Evolutionary conservation across 2,329 filamentous ascomycete species (phyloP).

Genomic region (Macrophomina pseudophaseolina): DNA sequence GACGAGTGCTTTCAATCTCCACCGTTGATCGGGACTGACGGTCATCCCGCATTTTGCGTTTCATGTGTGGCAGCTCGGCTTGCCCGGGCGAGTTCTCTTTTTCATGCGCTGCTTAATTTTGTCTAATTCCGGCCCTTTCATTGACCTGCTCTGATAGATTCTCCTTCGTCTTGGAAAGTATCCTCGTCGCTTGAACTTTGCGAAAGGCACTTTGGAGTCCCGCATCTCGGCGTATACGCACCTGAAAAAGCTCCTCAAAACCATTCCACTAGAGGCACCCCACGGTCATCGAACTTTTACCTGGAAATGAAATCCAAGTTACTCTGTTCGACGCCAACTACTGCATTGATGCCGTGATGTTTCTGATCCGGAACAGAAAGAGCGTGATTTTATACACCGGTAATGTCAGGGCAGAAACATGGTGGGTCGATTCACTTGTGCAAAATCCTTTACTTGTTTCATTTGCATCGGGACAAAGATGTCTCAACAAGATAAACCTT

Average conservation of each 20-base stretch:
- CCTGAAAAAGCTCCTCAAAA: slow-evolving; percentile 73
- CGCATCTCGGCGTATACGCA: slow-evolving; percentile 77
- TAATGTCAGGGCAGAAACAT: slow-evolving; percentile 82
- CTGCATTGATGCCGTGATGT: slow-evolving; percentile 90
- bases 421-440: slow-evolving; percentile 78
- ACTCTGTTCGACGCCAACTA: slow-evolving; percentile 93
- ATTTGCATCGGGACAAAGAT: slow-evolving; percentile 59
- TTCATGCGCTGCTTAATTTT: background rate
- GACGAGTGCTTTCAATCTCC: no score
- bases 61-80: no score
- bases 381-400: slow-evolving; percentile 86
- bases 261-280: slow-evolving; percentile 81
- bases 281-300: slow-evolving; percentile 74
- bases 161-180: slow-evolving; percentile 80
- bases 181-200: slow-evolving; percentile 80
- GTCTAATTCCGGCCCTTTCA: background rate
- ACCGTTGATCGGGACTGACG: no score
- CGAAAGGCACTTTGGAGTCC: slow-evolving; percentile 75
- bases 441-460: slow-evolving; percentile 76
- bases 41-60: background rate
- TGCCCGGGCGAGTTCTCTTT: no score
- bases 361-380: slow-evolving; percentile 74
- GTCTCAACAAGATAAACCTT: slow-evolving; percentile 81
- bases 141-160: slow-evolving; percentile 51
- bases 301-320: slow-evolving; percentile 72